Conservation (phyloP, 2,329 filamentous ascomycete species). For the Dothiorella sarmentorum region DNA sequence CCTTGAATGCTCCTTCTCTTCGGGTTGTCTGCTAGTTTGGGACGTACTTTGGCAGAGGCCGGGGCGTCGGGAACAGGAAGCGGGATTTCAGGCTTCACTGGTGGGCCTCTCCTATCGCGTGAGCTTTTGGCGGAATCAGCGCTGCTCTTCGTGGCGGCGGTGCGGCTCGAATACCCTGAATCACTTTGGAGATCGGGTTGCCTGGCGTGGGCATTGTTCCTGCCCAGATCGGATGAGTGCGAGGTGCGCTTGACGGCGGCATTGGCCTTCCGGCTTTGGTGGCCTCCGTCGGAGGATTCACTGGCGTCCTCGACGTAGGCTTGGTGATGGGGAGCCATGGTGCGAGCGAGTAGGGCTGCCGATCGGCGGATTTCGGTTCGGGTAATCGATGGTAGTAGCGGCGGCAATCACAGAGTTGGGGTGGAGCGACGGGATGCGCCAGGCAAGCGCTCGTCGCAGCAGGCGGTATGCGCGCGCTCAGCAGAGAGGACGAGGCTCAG, state of each 20-base stretch:
- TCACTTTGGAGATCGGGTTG: constrained; percentile 53
- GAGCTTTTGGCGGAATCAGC: constrained; percentile 50
- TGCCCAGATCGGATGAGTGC: constrained; percentile 34
- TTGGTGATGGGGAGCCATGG: background rate
- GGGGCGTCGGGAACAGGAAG: background rate
- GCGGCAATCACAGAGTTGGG: constrained; percentile 1
- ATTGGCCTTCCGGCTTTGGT: constrained; percentile 43
- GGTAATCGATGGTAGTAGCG: constrained; percentile 14
- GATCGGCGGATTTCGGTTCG: constrained; percentile 14
- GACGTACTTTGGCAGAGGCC: background rate
- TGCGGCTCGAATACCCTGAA: constrained; percentile 61
- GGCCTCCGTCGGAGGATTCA: constrained; percentile 1
- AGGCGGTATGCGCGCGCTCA: constrained; percentile 2
- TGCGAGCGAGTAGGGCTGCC: background rate
- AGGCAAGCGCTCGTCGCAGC: background rate
- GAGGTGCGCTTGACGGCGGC: constrained; percentile 47
- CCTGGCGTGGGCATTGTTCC: constrained; percentile 21
- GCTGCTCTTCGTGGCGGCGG: constrained; percentile 49
- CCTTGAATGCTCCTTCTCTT: background rate
- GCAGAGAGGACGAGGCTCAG: background rate
- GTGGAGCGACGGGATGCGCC: background rate
- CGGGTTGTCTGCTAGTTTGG: background rate
- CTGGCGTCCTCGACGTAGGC: background rate
- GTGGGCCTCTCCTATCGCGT: constrained; percentile 16
- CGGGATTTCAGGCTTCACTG: background rate